Evolutionary conservation across 2,329 filamentous ascomycete genomes (phyloP).

Genomic region (Neonectria sp.): DNA sequence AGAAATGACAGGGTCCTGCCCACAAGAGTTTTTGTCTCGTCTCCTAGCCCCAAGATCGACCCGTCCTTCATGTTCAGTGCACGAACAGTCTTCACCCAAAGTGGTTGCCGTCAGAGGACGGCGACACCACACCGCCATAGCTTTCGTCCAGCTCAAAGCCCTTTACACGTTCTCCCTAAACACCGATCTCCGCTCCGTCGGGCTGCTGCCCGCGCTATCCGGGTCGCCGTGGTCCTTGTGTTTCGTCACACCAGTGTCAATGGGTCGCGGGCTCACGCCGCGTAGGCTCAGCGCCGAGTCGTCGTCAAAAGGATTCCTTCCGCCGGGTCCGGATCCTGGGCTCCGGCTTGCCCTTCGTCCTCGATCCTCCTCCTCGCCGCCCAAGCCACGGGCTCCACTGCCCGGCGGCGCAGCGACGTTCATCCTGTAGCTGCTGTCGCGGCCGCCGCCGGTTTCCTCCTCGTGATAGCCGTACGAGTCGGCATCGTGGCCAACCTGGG

Average conservation of each 20-base stretch:
- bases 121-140: constrained; percentile 3
- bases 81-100: not conserved
- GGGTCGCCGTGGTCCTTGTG: constrained; percentile 50
- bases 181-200: constrained; percentile 78
- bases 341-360: constrained; percentile 62
- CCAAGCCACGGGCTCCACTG: constrained; percentile 39
- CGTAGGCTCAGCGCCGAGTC: constrained; percentile 75
- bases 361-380: constrained; percentile 51
- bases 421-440: constrained; percentile 62
- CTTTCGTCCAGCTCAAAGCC: not conserved
- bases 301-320: constrained; percentile 80
- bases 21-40: constrained; percentile 25
- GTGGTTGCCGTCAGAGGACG: not conserved
- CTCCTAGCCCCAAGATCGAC: not conserved
- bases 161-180: constrained; percentile 78
- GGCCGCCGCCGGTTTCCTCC: constrained; percentile 62
- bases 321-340: constrained; percentile 52
- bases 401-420: constrained; percentile 60
- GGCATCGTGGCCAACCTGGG: constrained; percentile 82
- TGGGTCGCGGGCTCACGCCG: constrained; percentile 84
- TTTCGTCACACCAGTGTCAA: constrained; percentile 62
- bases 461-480: constrained; percentile 81
- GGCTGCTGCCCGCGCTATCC: constrained; percentile 66
- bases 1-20: constrained; percentile 20
- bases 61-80: not conserved